Conservation (phyloP, 305 asterid species). For the Lippia alba region DNA sequence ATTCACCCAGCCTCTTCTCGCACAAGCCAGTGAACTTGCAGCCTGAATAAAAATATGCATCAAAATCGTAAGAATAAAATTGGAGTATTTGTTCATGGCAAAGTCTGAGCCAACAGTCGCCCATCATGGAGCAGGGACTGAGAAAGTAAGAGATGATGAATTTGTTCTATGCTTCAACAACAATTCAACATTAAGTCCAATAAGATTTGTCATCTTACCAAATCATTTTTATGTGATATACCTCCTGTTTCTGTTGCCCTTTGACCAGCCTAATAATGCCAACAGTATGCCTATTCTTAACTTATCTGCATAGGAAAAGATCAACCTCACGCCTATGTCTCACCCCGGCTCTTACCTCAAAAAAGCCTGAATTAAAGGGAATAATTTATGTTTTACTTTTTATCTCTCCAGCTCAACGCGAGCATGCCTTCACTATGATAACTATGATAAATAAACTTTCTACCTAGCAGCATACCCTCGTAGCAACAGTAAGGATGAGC, state of each 20-base stretch:
- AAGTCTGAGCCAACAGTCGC: slow-evolving; percentile 29
- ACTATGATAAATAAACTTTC: slow-evolving; percentile 10
- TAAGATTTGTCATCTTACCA: slow-evolving; percentile 16
- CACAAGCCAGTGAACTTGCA: slow-evolving; percentile 92
- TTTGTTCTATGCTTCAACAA: neutral
- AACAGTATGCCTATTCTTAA: neutral
- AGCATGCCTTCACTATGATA: slow-evolving; percentile 14
- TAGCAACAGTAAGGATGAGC: slow-evolving; percentile 2
- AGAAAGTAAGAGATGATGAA: slow-evolving; percentile 16
- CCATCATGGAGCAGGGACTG: slow-evolving; percentile 27
- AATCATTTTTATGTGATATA: slow-evolving; percentile 9
- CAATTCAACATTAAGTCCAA: slow-evolving; percentile 16
- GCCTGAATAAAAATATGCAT: slow-evolving; percentile 58
- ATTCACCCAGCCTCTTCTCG: slow-evolving; percentile 99
- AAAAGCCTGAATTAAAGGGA: slow-evolving; percentile 10
- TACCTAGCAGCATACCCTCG: slow-evolving; percentile 27
- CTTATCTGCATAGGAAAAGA: slow-evolving; percentile 24
- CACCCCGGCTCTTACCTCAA: slow-evolving; percentile 6
- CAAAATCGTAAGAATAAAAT: slow-evolving; percentile 28
- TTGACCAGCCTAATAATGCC: slow-evolving; percentile 11
- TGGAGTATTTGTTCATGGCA: slow-evolving; percentile 11
- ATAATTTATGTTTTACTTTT: neutral
- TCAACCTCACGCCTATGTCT: slow-evolving; percentile 14
- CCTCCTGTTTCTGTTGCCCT: slow-evolving; percentile 10
- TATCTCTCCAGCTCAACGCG: slow-evolving; percentile 16